These are phyloP conservation scores for Neonectria sp. DNA, from an alignment of 2,329 filamentous ascomycete genomes.

Conservation along the genomic window DNA sequence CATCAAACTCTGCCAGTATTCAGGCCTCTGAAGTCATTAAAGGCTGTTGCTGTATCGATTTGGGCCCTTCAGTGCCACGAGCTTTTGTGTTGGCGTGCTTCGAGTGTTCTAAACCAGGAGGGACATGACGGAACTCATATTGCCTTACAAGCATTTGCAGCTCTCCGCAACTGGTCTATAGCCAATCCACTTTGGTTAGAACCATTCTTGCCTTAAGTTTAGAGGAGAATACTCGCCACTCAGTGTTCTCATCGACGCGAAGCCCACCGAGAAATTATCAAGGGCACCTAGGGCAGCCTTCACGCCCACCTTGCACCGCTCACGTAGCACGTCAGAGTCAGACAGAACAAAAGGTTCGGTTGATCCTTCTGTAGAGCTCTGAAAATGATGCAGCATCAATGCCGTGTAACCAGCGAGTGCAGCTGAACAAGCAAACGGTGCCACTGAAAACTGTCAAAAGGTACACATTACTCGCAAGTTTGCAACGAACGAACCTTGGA, in stretches of 20 bases:
- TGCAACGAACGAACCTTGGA: background rate
- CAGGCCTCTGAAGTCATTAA: no score
- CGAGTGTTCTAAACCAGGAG: background rate
- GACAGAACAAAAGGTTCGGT: background rate
- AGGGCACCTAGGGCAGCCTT: background rate
- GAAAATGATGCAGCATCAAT: background rate
- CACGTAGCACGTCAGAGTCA: background rate
- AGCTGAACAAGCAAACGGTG: background rate
- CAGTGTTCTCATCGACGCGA: background rate
- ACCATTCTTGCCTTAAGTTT: background rate
- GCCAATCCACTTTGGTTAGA: background rate
- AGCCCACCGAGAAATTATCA: background rate
- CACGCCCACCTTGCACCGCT: background rate
- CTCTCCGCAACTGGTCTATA: background rate
- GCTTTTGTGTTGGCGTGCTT: background rate
- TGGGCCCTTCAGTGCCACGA: no score
- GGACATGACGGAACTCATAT: background rate
- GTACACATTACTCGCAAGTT: background rate
- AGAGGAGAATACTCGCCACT: background rate
- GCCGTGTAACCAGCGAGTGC: background rate
- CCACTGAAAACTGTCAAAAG: background rate
- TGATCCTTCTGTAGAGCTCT: background rate
- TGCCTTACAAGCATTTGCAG: background rate
- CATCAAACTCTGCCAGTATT: no score
- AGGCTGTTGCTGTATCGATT: no score